Evolutionary conservation across 257 asterid genomes (phyloP).

Genomic region (Solanum medicagineum): DNA sequence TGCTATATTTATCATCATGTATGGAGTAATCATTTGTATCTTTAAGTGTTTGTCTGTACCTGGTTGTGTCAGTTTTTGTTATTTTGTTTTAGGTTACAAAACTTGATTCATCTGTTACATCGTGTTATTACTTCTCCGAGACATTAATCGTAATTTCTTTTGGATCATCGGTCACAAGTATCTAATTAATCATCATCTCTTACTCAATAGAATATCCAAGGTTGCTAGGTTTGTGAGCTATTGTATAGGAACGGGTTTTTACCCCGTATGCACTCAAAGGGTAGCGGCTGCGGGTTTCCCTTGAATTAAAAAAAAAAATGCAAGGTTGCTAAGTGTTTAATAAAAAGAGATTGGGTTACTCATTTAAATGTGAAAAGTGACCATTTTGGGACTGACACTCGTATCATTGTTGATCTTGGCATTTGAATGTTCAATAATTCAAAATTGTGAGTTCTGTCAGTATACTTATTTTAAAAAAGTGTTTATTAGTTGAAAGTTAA

Average conservation of each 20-base stretch:
- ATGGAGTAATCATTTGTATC: conserved; percentile 8
- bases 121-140: not conserved
- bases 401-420: not conserved
- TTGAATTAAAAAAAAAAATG: too few species aligned
- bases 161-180: not conserved
- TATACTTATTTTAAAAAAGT: not conserved
- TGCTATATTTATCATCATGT: conserved; percentile 96
- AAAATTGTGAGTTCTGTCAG: not conserved
- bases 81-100: not conserved
- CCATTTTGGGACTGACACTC: not conserved
- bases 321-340: not conserved
- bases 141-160: not conserved
- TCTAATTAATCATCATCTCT: not conserved
- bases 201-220: not conserved
- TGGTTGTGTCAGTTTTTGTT: not conserved
- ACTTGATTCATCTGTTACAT: not conserved
- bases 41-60: not conserved
- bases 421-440: not conserved
- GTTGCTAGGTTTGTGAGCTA: not conserved
- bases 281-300: too few species aligned
- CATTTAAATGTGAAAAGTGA: not conserved
- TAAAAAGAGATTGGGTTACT: not conserved
- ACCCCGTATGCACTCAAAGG: too few species aligned
- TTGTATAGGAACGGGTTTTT: too few species aligned
- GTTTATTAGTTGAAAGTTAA: not conserved